phyloP scores from a whole-genome alignment of 768 basidiomycete genomes.

The Lentinula edodes region DNA sequence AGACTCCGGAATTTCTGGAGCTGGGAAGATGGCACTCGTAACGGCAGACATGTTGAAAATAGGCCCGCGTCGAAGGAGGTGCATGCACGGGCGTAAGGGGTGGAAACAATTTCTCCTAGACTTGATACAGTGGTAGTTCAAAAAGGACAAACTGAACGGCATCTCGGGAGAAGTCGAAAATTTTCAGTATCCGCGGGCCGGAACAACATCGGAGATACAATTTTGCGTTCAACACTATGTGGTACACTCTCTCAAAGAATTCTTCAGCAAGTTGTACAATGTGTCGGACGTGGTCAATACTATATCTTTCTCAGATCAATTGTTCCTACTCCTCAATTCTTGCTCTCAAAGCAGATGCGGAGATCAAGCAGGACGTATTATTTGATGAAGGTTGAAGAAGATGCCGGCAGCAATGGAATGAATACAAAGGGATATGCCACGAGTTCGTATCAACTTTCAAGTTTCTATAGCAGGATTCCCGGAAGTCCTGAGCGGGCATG shows the following conservation, averaged over 20 bases:
- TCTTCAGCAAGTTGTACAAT: neutral
- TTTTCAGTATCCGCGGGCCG: neutral
- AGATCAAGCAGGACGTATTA: neutral
- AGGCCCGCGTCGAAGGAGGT: neutral
- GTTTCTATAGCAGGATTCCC: slow-evolving; percentile 7
- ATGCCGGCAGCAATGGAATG: slow-evolving; percentile 3
- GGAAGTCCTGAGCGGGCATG: slow-evolving; percentile 6
- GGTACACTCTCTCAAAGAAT: neutral
- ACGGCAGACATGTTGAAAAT: neutral
- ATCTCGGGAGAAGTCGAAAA: neutral
- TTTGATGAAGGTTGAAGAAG: neutral
- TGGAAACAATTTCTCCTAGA: neutral
- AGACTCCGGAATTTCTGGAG: neutral
- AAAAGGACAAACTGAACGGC: neutral
- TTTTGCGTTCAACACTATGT: neutral
- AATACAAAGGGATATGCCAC: slow-evolving; percentile 1
- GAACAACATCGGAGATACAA: neutral
- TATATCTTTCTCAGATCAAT: neutral
- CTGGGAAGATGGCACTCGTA: neutral
- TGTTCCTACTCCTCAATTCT: neutral
- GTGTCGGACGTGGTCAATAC: no score
- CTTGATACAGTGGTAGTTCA: neutral
- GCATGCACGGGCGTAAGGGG: neutral
- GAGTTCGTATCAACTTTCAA: neutral
- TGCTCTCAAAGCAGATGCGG: neutral